Percentiles rank a stretch among this genome's conserved stretches.
Conservation (phyloP, 306 rosid genomes). For the Cucumis sativus region DNA sequence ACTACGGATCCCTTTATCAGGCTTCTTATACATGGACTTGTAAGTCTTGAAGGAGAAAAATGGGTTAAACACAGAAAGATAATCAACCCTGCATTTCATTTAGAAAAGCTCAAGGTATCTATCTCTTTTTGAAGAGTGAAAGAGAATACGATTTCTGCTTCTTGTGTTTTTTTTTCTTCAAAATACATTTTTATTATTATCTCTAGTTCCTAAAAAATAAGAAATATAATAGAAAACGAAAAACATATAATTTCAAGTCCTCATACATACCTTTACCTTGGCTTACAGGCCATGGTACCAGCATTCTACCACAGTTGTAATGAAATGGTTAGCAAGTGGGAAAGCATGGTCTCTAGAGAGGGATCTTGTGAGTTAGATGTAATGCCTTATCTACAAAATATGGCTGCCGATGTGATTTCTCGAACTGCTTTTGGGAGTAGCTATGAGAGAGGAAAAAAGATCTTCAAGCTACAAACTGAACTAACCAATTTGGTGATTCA, state of each 20-base stretch:
- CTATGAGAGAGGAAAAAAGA: conserved; percentile 24
- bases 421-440: conserved; percentile 36
- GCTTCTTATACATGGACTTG: not conserved
- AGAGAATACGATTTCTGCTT: no score
- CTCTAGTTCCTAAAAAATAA: no score
- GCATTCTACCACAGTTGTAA: conserved; percentile 18
- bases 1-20: not conserved
- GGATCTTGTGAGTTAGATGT: conserved; percentile 19
- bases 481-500: not conserved
- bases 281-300: conserved; percentile 1
- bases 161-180: no score
- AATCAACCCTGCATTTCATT: not conserved
- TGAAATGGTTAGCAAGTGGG: conserved; percentile 25
- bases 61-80: not conserved
- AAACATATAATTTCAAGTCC: no score
- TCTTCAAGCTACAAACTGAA: conserved; percentile 12
- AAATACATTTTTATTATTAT: no score
- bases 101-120: not conserved
- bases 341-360: not conserved
- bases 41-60: not conserved
- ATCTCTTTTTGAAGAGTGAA: no score
- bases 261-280: not conserved
- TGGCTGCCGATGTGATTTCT: conserved; percentile 25
- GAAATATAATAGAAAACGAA: no score
- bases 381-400: conserved; percentile 18